These are phyloP conservation scores for Physcia stellaris DNA, from an alignment of 495 filamentous ascomycete species.

Conservation along the genomic window DNA sequence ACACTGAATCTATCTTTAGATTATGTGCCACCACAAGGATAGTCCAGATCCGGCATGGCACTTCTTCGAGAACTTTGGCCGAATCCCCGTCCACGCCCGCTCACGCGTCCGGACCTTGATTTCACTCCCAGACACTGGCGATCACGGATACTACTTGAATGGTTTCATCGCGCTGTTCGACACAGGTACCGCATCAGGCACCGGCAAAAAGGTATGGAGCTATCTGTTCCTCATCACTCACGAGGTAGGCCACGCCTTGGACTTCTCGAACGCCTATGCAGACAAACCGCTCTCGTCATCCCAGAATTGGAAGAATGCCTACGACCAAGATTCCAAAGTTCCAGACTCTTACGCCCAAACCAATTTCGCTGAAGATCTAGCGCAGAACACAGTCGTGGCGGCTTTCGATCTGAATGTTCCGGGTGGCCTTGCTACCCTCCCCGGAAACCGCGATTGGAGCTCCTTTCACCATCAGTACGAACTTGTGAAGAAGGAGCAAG, in stretches of 20 bases:
- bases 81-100: conserved; percentile 2
- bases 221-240: conserved; percentile 12
- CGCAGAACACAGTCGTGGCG: conserved; percentile 19
- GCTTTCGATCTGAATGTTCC: conserved; percentile 19
- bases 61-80: background rate
- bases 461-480: conserved; percentile 18
- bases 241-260: conserved; percentile 20
- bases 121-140: background rate
- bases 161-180: conserved; percentile 15
- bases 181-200: conserved; percentile 9
- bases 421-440: conserved; percentile 14
- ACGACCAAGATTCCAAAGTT: conserved; percentile 16
- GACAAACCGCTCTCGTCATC: conserved; percentile 11
- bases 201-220: too few species aligned
- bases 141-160: conserved; percentile 36
- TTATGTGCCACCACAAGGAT: conserved; percentile 1
- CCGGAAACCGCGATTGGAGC: conserved; percentile 12
- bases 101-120: conserved; percentile 1
- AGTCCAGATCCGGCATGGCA: background rate
- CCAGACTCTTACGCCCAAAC: conserved; percentile 16
- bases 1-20: background rate
- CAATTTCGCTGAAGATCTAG: conserved; percentile 18
- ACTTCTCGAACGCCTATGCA: conserved; percentile 13
- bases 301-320: conserved; percentile 17
- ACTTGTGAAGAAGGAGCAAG: background rate